Base-by-base conservation (phyloP, 768 basidiomycete genomes). In the Agrocybe chaxingu region DNA sequence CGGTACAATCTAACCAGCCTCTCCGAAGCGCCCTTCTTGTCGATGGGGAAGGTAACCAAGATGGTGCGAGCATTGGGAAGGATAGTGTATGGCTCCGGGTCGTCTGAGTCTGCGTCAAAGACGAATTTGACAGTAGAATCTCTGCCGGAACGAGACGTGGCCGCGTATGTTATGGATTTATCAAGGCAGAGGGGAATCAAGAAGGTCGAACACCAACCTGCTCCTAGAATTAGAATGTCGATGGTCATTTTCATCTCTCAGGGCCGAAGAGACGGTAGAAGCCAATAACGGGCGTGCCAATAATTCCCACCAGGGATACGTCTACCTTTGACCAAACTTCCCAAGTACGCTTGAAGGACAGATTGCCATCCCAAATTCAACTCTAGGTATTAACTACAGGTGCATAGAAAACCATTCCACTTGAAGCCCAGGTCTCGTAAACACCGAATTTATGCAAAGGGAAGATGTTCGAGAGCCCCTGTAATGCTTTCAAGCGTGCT, bases 131-230 rank as follows among this genome's bases (percentile, higher is more conserved):
- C 72, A 4, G 82, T 81, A 32, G 61, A 66, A 32, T 70, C 61
- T 12, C 71, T 61, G 4, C 82, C 82, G 37, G 75, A 64, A 18
- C 84, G 76, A n/a, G 74, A 76, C 0, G 84, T 85, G 2, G 77
- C 72, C 2, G 78, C 78, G 60, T 70, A 75, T 0, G 70, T 65
- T 47, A 84, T 47, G 8, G 62, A 53, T 13, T 70, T 66, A 12
- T 67, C 54, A 2, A 59, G 24, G 61, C 81, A 80, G 30, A 81
- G 77, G 0, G 82, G 77, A 34, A 80, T 68, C 19, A 86, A 70
- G 66, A 85, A 87, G 7, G 68, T 72, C 1, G 77, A 80, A 4
- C 80, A 80, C 84, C 85, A 87, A 31, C 84, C 84, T 24, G 81
- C 81, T 32, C 84, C 85, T 42, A 87, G 74, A 54, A 87, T 78